Base-by-base conservation (phyloP, 1,139 yeast genomes). In the Yamadazyma siamensis region DNA sequence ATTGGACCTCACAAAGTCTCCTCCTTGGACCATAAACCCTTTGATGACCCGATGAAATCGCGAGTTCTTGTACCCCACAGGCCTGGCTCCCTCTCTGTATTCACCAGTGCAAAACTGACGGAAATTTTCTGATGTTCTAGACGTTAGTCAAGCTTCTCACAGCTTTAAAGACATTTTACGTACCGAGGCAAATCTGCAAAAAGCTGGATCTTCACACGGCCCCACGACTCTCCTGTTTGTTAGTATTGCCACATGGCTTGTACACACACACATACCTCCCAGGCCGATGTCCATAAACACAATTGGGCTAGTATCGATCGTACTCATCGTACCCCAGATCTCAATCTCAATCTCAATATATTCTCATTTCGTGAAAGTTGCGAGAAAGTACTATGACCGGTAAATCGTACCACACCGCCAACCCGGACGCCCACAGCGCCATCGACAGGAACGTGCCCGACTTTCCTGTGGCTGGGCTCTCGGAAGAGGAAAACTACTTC, bases 401-500 rank as follows among this genome's bases (percentile, higher is more conserved):
- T 13, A 52, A 52, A 36, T 42, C 51, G 9, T 65, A 56, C 46
- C 73, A 65, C 35, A 85, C 95, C 0, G 77, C 91, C 2, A 72
- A 75, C 14, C 94, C 95, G 0, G 83, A 78, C 25, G 54, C 87
- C 0, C 67, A 65, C 2, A 58, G 80, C 9, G 96, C 96, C 8
- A 84, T 89, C 26, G 95, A 88, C 54, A 68, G 96, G 32, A 53
- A 73, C 1, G 69, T 80, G 4, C 87, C 85, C 3, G 86, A 79
- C 36, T 80, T 81, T 50, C 94, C 94, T 0, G 83, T 85, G 2
- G 96, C 96, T 0, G 73, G 76, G 33, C 58, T 71, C 5, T 59
- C 66, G 6, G 95, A 85, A 42, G 96, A 88, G 51, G 85, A 80
- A 38, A 61, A 62, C 31, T 89, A 86, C 56, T 89, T 89, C 59